Conservation (phyloP, 768 basidiomycete species). For the Leccinum boreale region DNA sequence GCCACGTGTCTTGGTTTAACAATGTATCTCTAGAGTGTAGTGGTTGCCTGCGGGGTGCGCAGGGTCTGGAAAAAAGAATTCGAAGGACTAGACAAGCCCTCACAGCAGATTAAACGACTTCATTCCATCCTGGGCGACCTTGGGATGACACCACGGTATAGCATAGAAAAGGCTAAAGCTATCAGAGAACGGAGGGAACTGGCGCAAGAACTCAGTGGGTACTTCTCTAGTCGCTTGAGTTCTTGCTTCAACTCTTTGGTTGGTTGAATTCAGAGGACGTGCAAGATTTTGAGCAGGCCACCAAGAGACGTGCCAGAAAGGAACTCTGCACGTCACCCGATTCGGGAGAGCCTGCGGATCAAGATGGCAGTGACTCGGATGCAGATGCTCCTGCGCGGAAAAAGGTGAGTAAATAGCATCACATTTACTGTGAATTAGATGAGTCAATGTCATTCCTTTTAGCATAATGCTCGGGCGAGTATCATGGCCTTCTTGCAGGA, state of each 20-base stretch:
- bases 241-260: neutral
- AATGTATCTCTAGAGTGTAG: slow-evolving; percentile 46
- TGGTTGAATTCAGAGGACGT: slow-evolving; percentile 60
- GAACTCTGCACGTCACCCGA: slow-evolving; percentile 7
- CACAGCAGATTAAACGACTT: slow-evolving; percentile 63
- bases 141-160: slow-evolving; percentile 78
- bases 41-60: slow-evolving; percentile 73
- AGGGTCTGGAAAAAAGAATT: slow-evolving; percentile 78
- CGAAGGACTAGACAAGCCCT: slow-evolving; percentile 50
- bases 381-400: slow-evolving; percentile 34
- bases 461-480: slow-evolving; percentile 50
- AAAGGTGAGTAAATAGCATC: slow-evolving; percentile 35
- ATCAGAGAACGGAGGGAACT: slow-evolving; percentile 75
- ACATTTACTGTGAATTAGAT: neutral
- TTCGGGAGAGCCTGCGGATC: slow-evolving; percentile 30
- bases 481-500: slow-evolving; percentile 72
- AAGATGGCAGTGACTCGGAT: slow-evolving; percentile 28
- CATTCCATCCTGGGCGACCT: slow-evolving; percentile 63
- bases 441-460: neutral
- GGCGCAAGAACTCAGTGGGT: slow-evolving; percentile 72
- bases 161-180: slow-evolving; percentile 74
- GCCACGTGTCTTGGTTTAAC: neutral
- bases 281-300: slow-evolving; percentile 57
- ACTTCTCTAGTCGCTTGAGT: neutral
- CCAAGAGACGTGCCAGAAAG: slow-evolving; percentile 28